Evolutionary conservation across 1,284 basidiomycete species (phyloP).

Genomic region (Cutaneotrichosporon cyanovorans): DNA sequence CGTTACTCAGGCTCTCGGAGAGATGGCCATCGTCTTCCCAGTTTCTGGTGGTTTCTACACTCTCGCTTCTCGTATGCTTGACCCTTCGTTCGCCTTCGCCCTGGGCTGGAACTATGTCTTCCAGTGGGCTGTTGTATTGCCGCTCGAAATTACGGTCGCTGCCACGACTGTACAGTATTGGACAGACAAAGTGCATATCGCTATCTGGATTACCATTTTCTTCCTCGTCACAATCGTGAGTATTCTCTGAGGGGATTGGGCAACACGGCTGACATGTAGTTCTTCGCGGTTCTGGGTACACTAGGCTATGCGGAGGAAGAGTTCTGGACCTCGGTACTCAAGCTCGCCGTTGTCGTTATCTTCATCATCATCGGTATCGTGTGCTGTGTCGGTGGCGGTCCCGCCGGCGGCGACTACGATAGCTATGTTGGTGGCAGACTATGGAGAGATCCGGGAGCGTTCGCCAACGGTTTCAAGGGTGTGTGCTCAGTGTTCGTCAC

Average conservation of each 20-base stretch:
- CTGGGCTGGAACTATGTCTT: conserved; percentile 44
- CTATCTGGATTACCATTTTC: conserved; percentile 46
- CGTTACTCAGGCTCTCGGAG: conserved; percentile 46
- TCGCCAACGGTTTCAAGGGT: conserved; percentile 49
- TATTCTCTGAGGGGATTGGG: neutral
- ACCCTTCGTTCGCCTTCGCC: conserved; percentile 38
- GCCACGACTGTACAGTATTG: conserved; percentile 39
- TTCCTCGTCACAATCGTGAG: conserved; percentile 29
- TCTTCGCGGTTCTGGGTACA: conserved; percentile 28
- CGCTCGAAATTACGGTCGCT: conserved; percentile 46
- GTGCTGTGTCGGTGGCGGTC: conserved; percentile 39
- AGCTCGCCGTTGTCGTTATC: conserved; percentile 42
- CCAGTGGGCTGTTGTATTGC: conserved; percentile 45
- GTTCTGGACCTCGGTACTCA: conserved; percentile 44
- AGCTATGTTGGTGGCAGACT: conserved; percentile 33
- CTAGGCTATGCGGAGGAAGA: conserved; percentile 44
- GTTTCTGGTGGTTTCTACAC: conserved; percentile 49
- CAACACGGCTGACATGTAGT: neutral
- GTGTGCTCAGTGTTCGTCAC: conserved; percentile 36
- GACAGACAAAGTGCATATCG: conserved; percentile 35
- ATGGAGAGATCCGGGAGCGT: conserved; percentile 43
- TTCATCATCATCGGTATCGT: conserved; percentile 42
- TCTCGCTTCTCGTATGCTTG: conserved; percentile 39
- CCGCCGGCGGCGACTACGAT: conserved; percentile 30
- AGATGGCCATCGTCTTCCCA: conserved; percentile 48